phyloP scores from a whole-genome alignment of 306 rosid genomes.

The Cucurbita ficifolia region DNA sequence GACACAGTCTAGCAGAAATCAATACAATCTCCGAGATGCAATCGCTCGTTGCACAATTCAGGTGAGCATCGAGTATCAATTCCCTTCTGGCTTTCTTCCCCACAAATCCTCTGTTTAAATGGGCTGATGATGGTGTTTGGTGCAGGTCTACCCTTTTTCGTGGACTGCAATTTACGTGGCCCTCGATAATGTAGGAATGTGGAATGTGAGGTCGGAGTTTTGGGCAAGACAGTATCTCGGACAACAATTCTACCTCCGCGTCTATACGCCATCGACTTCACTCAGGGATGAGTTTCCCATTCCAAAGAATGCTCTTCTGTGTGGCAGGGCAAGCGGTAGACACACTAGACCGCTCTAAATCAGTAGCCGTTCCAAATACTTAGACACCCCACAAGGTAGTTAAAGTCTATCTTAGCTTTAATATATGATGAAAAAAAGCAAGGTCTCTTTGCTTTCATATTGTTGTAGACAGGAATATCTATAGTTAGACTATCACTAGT shows the following conservation, averaged over 20 bases:
- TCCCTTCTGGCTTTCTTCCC: neutral
- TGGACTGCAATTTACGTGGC: constrained; percentile 14
- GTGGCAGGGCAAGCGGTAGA: constrained; percentile 12
- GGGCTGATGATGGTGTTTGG: neutral
- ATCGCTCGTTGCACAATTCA: constrained; percentile 12
- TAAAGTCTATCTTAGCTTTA: neutral
- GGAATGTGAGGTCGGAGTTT: constrained; percentile 14
- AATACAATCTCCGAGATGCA: constrained; percentile 14
- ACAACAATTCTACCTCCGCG: constrained; percentile 13
- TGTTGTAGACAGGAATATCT: neutral
- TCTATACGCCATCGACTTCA: constrained; percentile 8
- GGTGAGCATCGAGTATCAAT: neutral
- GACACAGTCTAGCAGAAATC: constrained; percentile 7
- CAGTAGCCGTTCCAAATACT: neutral
- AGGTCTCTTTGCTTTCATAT: neutral
- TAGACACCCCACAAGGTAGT: neutral
- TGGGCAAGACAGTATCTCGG: constrained; percentile 13
- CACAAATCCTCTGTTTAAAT: neutral
- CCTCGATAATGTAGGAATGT: constrained; percentile 9
- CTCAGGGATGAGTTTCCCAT: constrained; percentile 14
- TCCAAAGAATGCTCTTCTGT: constrained; percentile 16
- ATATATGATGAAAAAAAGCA: neutral
- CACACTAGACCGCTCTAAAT: constrained; percentile 10
- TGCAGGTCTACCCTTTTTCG: constrained; percentile 11
- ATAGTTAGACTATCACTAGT: neutral